Conservation (phyloP, 768 basidiomycete genomes). For the Termitomyces sp. region DNA sequence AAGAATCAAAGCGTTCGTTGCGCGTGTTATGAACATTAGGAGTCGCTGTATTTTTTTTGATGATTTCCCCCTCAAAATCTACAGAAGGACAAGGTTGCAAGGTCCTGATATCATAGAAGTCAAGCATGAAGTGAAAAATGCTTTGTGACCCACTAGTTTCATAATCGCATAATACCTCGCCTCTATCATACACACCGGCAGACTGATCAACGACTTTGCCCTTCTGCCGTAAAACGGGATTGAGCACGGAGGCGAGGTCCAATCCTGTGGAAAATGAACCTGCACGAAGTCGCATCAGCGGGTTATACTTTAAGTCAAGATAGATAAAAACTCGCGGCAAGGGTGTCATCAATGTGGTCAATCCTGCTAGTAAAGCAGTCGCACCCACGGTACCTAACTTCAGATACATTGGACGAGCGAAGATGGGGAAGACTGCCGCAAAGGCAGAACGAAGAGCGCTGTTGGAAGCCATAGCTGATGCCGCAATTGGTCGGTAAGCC, state of each 20-base stretch:
- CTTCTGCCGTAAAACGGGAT: conserved; percentile 15
- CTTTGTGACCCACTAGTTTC: not conserved
- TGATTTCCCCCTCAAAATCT: not conserved
- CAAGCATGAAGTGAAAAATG: not conserved
- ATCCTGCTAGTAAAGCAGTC: conserved; percentile 62
- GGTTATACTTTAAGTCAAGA: not conserved
- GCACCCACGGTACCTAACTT: conserved; percentile 68
- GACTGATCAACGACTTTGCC: too few species aligned
- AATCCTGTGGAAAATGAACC: conserved; percentile 19
- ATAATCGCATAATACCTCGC: not conserved
- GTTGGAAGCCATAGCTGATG: conserved; percentile 64
- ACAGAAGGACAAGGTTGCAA: not conserved
- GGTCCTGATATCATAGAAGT: not conserved
- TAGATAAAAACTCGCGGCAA: conserved; percentile 38
- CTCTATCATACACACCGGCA: not conserved
- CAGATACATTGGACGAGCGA: conserved; percentile 64
- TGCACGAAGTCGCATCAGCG: not conserved
- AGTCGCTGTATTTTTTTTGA: not conserved
- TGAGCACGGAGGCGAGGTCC: conserved; percentile 17
- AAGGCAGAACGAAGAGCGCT: conserved; percentile 56
- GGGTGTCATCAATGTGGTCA: conserved; percentile 57
- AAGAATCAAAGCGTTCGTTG: too few species aligned
- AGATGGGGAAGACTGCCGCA: conserved; percentile 58
- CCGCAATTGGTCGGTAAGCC: conserved; percentile 59
- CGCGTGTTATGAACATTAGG: too few species aligned